phyloP scores from a whole-genome alignment of 2,329 filamentous ascomycete species.

The Diplocarpon rosae region DNA sequence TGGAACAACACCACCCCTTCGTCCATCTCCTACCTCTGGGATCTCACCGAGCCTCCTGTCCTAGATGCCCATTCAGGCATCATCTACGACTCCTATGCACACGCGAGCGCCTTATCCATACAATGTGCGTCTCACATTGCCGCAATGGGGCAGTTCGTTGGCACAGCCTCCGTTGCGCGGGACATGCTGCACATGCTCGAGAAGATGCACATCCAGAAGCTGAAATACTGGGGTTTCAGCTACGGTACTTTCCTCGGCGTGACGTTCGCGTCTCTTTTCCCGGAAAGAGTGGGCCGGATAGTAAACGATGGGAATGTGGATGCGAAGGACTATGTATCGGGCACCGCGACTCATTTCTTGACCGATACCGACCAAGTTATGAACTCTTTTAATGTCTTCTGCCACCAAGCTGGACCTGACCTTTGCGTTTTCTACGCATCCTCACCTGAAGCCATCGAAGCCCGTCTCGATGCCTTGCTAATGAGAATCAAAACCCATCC shows the following conservation, averaged over 20 bases:
- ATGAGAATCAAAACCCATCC: slow-evolving; percentile 29
- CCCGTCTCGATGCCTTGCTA: slow-evolving; percentile 29
- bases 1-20: slow-evolving; percentile 27
- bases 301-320: slow-evolving; percentile 26
- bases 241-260: slow-evolving; percentile 36
- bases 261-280: slow-evolving; percentile 35
- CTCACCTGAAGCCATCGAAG: slow-evolving; percentile 16
- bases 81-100: slow-evolving; percentile 36
- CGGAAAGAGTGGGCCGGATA: slow-evolving; percentile 32
- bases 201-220: slow-evolving; percentile 21
- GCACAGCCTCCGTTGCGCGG: slow-evolving; percentile 25
- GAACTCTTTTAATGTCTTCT: slow-evolving; percentile 22
- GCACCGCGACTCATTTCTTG: slow-evolving; percentile 33
- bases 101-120: slow-evolving; percentile 33
- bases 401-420: slow-evolving; percentile 26
- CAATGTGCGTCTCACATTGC: slow-evolving; percentile 27
- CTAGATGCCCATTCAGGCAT: slow-evolving; percentile 37
- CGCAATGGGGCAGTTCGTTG: slow-evolving; percentile 8
- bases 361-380: slow-evolving; percentile 24
- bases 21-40: slow-evolving; percentile 29
- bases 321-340: slow-evolving; percentile 19
- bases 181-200: slow-evolving; percentile 29
- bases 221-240: slow-evolving; percentile 41
- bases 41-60: slow-evolving; percentile 33
- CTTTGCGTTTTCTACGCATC: slow-evolving; percentile 20